Base-by-base conservation (phyloP, 1,139 yeast species). In the Diutina rugosa region DNA sequence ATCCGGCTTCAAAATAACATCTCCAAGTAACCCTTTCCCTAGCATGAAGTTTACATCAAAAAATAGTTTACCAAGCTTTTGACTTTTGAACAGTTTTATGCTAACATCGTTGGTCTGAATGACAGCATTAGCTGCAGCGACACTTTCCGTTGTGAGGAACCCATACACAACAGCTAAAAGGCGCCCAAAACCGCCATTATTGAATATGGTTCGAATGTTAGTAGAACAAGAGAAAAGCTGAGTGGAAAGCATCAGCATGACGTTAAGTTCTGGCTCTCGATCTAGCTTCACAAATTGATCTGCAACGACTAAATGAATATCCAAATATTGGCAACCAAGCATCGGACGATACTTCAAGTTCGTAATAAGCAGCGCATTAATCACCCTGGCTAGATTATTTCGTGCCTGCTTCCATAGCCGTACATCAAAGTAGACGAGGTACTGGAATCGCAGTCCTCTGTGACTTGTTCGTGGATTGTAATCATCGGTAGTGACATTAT, bases 151-250 rank as follows among this genome's bases (percentile, higher is more conserved):
- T 26, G 95, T 80, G 57, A 87, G 72, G 65, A 84, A 81, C 10
- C 85, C 81, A 65, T 80, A 82, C 18, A 89, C 79, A 10, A 87
- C 77, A 1, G 91, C 84, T 59, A 87, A 72, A 56, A 89, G 79
- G 57, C 85, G 76, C 16, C 87, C 76, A 35, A 88, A 68, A 59
- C 87, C 90, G 35, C 91, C 93, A 64, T 84, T 89, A 53, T 76
- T 72, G 2, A 85, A 78, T 28, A 90, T 81, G 55, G 83, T 72
- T 1, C 91, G 72, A 1, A 97, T 88, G 61, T 86, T 85, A 0
- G 85, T 74, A 0, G 96, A 93, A 55, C 95, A 85, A 1, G 96
- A 90, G 66, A 90, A 90, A 12, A 91, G 72, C 66, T 93, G 97
- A 1, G 96, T 87, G 0, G 97, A 87, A 26, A 93, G 66, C 8